phyloP scores from a whole-genome alignment of 305 asterid genomes.

The Plantago rigida region DNA sequence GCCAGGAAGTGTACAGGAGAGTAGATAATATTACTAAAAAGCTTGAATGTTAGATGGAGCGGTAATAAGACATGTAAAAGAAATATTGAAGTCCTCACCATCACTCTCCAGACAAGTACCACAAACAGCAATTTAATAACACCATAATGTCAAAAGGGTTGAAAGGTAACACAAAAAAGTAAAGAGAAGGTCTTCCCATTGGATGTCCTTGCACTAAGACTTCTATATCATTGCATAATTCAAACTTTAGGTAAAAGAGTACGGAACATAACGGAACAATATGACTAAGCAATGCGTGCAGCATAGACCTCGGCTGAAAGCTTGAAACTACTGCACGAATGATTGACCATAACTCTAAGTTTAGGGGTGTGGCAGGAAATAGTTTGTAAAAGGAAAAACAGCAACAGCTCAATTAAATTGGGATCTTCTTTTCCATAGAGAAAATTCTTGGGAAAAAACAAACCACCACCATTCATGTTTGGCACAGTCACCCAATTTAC shows the following conservation, averaged over 20 bases:
- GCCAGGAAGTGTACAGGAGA: neutral
- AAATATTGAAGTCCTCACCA: neutral
- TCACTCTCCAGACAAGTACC: neutral
- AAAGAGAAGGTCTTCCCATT: no score
- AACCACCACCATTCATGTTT: no score
- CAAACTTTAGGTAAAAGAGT: neutral
- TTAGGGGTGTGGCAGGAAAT: no score
- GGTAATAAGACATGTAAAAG: neutral
- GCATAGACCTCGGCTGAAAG: neutral
- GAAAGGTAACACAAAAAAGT: no score
- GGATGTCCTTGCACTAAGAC: neutral
- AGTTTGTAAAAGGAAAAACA: no score
- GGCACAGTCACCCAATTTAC: no score
- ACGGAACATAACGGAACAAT: neutral
- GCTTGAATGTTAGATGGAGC: neutral
- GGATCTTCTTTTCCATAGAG: no score
- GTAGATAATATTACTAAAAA: neutral
- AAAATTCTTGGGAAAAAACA: no score
- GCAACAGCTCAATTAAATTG: no score
- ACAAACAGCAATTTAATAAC: no score
- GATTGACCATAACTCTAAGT: neutral
- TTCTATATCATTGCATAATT: constrained; percentile 2
- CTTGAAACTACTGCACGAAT: constrained; percentile 2
- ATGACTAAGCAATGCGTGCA: neutral
- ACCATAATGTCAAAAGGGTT: no score